Base-by-base conservation (phyloP, 1,139 yeast species). In the Geotrichum candidum region DNA sequence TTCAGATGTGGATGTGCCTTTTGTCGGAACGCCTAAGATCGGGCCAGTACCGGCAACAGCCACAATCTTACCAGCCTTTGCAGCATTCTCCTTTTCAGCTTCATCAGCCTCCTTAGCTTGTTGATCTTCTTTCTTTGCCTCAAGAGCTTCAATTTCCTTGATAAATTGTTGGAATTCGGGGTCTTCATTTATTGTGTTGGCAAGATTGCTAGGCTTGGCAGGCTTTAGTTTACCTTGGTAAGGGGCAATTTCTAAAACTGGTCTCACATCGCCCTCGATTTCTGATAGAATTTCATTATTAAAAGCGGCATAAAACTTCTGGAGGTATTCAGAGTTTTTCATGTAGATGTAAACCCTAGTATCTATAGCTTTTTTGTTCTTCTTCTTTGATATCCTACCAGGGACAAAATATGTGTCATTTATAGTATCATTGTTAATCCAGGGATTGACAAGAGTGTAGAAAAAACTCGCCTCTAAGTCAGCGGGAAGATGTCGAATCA, bases 401-500 rank as follows among this genome's bases (percentile, higher is more conserved):
- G 68, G 67, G 2, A 76, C 76, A 65, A 73, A 79, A 65, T 78
- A 77, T 46, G 58, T 59, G n/a, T 68, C 66, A 7, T 65, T 63
- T 33, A 72, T 65, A 7, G 65, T 64, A 7, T 61, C 59, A 25
- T 64, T 61, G 45, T 68, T 66, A 10, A 65, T 56, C 61, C 65
- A 66, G 2, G 58, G 59, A 7, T 65, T 53, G 4, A 73, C 64
- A 53, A 70, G 67, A 2, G 63, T 58, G 23, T 64, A 62, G 61
- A 78, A 78, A 45, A 69, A 74, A 0, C 65, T 65, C 56, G 72
- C 71, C 1, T 67, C 61, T 38, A 78, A 60, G 9, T 63, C 68
- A 0, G 82, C 79, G 1, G 82, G 81, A 41, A 79, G 66, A 27
- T 72, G 67, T 48, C 82, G 70, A 5, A 79, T 64, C 1, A 76